Conservation (phyloP, 2,329 filamentous ascomycete species). For the Trichoderma atrobrunneum region DNA sequence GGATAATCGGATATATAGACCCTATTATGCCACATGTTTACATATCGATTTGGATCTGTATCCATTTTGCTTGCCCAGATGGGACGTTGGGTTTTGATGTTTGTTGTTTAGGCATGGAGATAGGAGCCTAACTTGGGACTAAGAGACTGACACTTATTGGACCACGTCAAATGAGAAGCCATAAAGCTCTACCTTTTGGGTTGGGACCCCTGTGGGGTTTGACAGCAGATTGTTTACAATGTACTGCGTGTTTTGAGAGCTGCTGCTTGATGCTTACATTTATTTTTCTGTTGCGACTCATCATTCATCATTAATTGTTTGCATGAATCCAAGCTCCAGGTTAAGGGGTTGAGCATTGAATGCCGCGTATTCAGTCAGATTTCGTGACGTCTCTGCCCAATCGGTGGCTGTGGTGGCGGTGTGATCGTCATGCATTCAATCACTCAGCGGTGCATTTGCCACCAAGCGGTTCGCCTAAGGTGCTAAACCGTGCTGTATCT, state of each 20-base stretch:
- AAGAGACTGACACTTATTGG: background rate
- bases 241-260: background rate
- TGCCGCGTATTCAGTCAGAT: background rate
- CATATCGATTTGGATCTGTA: background rate
- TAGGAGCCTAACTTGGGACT: conserved; percentile 8
- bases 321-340: background rate
- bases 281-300: background rate
- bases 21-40: background rate
- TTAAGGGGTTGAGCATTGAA: background rate
- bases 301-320: background rate
- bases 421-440: background rate
- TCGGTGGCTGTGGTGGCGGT: conserved; percentile 9
- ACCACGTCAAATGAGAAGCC: background rate
- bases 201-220: background rate
- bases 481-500: background rate
- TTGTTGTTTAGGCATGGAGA: background rate
- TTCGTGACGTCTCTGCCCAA: background rate
- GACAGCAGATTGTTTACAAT: background rate
- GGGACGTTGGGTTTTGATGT: background rate
- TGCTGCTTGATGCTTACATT: background rate
- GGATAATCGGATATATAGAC: background rate
- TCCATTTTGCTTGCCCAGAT: background rate
- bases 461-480: background rate
- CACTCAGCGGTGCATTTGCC: background rate
- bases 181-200: background rate